A percentile compares a stretch with the other conserved stretches of the same genome.
Evolutionary conservation across 345 rosid species (phyloP).

Genomic region (Sisymbrium irio): DNA sequence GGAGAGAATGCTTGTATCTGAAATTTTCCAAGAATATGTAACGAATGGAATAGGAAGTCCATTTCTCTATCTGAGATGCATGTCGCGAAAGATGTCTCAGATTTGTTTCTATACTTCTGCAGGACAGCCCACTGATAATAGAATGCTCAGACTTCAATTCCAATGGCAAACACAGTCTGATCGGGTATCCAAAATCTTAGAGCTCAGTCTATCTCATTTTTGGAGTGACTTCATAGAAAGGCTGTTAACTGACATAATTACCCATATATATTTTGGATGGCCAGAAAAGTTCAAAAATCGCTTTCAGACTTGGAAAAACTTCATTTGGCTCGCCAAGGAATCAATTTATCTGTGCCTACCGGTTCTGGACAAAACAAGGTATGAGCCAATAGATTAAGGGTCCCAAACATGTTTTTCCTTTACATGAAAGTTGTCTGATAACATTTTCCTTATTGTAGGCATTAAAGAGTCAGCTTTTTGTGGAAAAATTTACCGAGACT

Average conservation of each 20-base stretch:
- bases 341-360: slow-evolving; percentile 46
- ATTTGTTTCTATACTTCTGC: neutral
- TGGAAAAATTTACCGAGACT: slow-evolving; percentile 68
- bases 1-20: slow-evolving; percentile 12
- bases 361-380: slow-evolving; percentile 63
- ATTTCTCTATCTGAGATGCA: slow-evolving; percentile 5
- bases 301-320: slow-evolving; percentile 72
- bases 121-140: slow-evolving; percentile 39
- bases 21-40: neutral
- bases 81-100: slow-evolving; percentile 2
- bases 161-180: slow-evolving; percentile 35
- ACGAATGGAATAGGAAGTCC: neutral
- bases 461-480: slow-evolving; percentile 71
- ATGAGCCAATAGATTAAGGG: slow-evolving; percentile 10
- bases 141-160: slow-evolving; percentile 37
- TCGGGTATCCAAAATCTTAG: slow-evolving; percentile 26
- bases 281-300: slow-evolving; percentile 77
- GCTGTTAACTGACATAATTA: slow-evolving; percentile 24
- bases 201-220: slow-evolving; percentile 2
- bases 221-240: neutral
- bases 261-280: slow-evolving; percentile 27
- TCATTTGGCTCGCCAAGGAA: slow-evolving; percentile 50
- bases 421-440: slow-evolving; percentile 16
- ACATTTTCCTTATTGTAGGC: slow-evolving; percentile 36
- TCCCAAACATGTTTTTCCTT: slow-evolving; percentile 5